Evolutionary conservation across 2,329 filamentous ascomycete species (phyloP).

Genomic region (Ambrosiella beaveri): DNA sequence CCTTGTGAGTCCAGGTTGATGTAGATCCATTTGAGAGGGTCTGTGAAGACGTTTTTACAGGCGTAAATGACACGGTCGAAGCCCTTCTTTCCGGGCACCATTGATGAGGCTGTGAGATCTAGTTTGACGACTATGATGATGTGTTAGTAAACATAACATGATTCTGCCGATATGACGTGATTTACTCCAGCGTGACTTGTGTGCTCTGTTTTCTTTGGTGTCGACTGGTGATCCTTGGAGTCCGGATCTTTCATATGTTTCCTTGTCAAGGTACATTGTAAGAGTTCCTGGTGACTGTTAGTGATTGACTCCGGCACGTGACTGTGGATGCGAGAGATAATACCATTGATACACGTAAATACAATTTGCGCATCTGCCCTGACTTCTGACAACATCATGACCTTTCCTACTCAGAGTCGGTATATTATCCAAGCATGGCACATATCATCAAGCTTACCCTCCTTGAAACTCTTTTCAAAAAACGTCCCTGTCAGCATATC

Average conservation of each 20-base stretch:
- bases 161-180: neutral
- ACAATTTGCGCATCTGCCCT: conserved; percentile 51
- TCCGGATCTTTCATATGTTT: conserved; percentile 68
- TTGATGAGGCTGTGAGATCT: conserved; percentile 55
- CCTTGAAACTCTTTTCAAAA: conserved; percentile 72
- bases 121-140: conserved; percentile 48
- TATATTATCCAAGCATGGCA: neutral
- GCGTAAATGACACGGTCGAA: conserved; percentile 67
- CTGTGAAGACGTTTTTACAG: conserved; percentile 56
- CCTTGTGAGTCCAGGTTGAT: conserved; percentile 34
- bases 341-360: conserved; percentile 55
- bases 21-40: conserved; percentile 61
- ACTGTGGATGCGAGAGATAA: neutral
- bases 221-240: conserved; percentile 54
- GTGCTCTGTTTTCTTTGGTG: conserved; percentile 36
- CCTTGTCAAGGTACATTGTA: conserved; percentile 60
- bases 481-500: conserved; percentile 59
- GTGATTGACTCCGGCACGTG: too few relatives aligned
- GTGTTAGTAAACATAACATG: conserved; percentile 16
- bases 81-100: conserved; percentile 68
- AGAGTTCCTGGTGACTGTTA: conserved; percentile 38
- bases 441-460: conserved; percentile 29
- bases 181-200: conserved; percentile 56
- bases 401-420: conserved; percentile 38
- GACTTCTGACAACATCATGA: conserved; percentile 73